Evolutionary conservation across 139 green algal genomes (phyloP).

Genomic region (Chlorella sp.): DNA sequence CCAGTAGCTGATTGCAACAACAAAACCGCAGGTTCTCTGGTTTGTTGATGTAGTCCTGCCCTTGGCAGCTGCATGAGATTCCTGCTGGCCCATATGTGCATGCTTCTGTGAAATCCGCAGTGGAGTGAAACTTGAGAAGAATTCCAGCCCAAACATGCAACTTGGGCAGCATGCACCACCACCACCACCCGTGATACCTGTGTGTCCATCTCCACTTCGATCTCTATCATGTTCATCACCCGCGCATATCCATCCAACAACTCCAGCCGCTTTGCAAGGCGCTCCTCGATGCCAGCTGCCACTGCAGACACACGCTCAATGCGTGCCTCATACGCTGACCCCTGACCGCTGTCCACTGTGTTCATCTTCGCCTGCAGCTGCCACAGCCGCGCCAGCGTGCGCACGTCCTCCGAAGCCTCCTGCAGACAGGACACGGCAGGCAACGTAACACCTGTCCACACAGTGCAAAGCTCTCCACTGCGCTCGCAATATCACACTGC

Average conservation of each 20-base stretch:
- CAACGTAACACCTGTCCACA: no score
- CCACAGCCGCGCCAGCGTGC: constrained; percentile 75
- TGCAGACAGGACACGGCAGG: constrained; percentile 12
- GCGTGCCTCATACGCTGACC: constrained; percentile 48
- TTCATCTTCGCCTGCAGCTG: constrained; percentile 88
- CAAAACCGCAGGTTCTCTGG: neutral
- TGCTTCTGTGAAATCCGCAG: no score
- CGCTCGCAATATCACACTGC: no score
- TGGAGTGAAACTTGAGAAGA: no score
- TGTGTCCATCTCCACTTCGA: constrained; percentile 86
- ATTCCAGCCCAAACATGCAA: neutral
- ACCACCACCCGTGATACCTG: neutral
- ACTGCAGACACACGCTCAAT: constrained; percentile 57
- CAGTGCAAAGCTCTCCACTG: no score
- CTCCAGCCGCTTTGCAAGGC: constrained; percentile 44
- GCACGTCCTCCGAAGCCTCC: constrained; percentile 64
- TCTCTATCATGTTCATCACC: constrained; percentile 77
- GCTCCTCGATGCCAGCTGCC: constrained; percentile 56
- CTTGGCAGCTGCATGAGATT: no score
- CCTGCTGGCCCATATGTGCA: no score
- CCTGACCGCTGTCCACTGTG: constrained; percentile 13
- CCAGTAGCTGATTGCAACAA: no score
- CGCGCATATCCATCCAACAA: constrained; percentile 74
- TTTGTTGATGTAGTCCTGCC: neutral
- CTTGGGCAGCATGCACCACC: neutral